Evolutionary conservation across 208 protist species (phyloP).

Genomic region (Crithidia mellificae): DNA sequence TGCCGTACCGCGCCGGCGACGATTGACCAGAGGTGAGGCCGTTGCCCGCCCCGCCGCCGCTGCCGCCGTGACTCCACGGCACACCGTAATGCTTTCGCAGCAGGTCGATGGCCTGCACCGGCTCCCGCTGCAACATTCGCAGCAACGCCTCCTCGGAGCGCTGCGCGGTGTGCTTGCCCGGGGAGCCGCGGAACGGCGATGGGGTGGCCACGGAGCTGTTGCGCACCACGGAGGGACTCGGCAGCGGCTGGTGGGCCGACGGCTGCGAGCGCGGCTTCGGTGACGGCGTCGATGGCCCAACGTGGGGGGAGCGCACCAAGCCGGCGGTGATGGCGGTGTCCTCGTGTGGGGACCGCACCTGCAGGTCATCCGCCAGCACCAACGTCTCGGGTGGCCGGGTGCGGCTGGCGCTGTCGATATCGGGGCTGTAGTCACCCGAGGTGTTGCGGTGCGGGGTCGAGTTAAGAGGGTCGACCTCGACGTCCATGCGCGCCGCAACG

Average conservation of each 20-base stretch:
- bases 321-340: constrained; percentile 5
- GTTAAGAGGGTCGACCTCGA: not conserved
- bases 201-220: constrained; percentile 21
- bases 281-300: constrained; percentile 2
- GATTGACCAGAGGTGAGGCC: not conserved
- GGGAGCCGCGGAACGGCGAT: constrained; percentile 36
- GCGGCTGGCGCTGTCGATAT: constrained; percentile 8
- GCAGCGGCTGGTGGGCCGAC: not conserved
- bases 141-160: constrained; percentile 41
- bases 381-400: constrained; percentile 19
- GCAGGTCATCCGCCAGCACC: constrained; percentile 22
- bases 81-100: constrained; percentile 53
- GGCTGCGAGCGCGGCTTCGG: constrained; percentile 6
- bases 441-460: constrained; percentile 4
- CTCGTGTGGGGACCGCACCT: constrained; percentile 13
- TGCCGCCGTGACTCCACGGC: constrained; percentile 8
- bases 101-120: constrained; percentile 51
- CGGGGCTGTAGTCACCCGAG: constrained; percentile 12
- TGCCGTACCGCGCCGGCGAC: constrained; percentile 6
- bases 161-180: constrained; percentile 13
- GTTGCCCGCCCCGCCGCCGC: not conserved
- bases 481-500: constrained; percentile 29
- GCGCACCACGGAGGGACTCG: not conserved
- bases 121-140: constrained; percentile 46
- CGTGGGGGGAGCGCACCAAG: constrained; percentile 1